Base-by-base conservation (phyloP, 768 basidiomycete genomes). In the Suillus ampliporus region DNA sequence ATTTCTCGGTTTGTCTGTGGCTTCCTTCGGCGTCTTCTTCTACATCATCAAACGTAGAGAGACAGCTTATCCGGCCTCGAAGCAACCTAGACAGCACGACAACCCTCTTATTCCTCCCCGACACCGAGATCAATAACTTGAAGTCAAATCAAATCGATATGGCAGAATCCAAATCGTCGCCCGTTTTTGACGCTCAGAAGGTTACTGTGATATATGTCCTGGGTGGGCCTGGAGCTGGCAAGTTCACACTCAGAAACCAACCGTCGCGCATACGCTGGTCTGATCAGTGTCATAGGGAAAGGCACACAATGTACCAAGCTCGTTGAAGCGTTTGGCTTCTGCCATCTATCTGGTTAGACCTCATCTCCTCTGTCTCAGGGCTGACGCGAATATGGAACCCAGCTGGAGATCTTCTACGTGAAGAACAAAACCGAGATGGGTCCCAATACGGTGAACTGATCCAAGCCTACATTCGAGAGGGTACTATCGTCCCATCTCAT, bases 371-470 rank as follows among this genome's bases (percentile, higher is more conserved):
- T 50, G 40, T 31, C 60, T 14, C 57, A 26, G 11, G 54, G 11
- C 38, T 56, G 38, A 56, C 19, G 54, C 37, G 17, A 56, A 40
- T 26, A 15, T 26, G 7, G 15, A 9, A 56, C 23, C 54, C 17
- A 94, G 97, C 97, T 63, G 97, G 97, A n/a, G 97, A 99, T 77
- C 89, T 99, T 35, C 85, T 99, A 23, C 92, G 97, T 64, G 95
- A 92, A 10, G 97, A 99, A 72, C 96, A 98, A 78, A 80, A 87
- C 63, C 89, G 96, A 50, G 86, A 90, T 61, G 91, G 92, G 48
- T 96, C 94, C 1, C 71, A 89, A 64, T 92, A 89, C 68, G 95
- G 95, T 35, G 80, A 86, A 31, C 79, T 99, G 71, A 99, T 99
- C 75, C 89, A 85, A 66, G 89, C 84, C 15, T 92, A 89, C 79